A percentile compares a stretch with the other conserved stretches of the same genome.
Conservation (phyloP, 192 early-diverging fungal species). For the Hyaloraphidium curvatum region DNA sequence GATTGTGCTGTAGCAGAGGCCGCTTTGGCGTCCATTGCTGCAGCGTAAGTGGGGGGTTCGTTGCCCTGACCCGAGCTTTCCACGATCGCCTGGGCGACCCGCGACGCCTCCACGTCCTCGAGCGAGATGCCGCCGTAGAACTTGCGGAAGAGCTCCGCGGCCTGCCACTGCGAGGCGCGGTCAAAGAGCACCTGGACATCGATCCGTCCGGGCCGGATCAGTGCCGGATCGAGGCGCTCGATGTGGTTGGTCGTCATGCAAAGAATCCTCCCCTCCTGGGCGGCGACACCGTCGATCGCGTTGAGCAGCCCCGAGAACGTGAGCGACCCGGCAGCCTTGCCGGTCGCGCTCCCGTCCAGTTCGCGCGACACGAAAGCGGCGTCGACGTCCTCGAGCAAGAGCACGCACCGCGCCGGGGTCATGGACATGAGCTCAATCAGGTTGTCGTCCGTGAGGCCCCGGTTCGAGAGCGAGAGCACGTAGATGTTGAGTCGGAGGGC, state of each 20-base stretch:
- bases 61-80: no score
- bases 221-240: constrained; percentile 46
- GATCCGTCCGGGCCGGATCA: constrained; percentile 53
- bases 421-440: constrained; percentile 24
- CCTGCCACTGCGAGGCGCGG: constrained; percentile 34
- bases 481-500: constrained; percentile 53
- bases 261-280: constrained; percentile 49
- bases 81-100: no score
- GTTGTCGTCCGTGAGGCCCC: constrained; percentile 42
- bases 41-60: no score
- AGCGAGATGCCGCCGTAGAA: constrained; percentile 29
- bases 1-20: no score
- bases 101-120: constrained; percentile 6
- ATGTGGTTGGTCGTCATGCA: constrained; percentile 51
- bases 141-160: constrained; percentile 38
- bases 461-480: constrained; percentile 44
- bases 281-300: constrained; percentile 50
- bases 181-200: constrained; percentile 38
- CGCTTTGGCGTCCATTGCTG: no score
- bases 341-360: constrained; percentile 13
- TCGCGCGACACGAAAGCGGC: constrained; percentile 40
- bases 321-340: constrained; percentile 11
- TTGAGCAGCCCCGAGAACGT: constrained; percentile 47
- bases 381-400: constrained; percentile 56
- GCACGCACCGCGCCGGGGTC: constrained; percentile 29